A percentile compares a stretch with the other conserved stretches of the same genome.
These are phyloP conservation scores for Urochloa ruziziensis DNA, from an alignment of 176 grass and related monocot genomes.

Conservation along the genomic window DNA sequence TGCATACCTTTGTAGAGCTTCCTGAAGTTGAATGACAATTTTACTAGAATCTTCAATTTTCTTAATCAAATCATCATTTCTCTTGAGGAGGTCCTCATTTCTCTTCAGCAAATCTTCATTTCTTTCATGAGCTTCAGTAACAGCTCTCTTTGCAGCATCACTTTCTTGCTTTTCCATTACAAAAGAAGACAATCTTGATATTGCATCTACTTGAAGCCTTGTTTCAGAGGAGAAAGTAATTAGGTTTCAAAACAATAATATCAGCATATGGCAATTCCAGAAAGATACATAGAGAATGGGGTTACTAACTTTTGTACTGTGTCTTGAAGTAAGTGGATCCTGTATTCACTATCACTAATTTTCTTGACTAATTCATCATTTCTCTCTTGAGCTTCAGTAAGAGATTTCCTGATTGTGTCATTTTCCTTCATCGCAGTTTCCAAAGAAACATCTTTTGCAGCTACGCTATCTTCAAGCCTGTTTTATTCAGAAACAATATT, in stretches of 20 bases:
- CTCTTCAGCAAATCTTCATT: conserved; percentile 61
- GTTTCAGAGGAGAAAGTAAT: conserved; percentile 32
- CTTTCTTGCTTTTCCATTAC: conserved; percentile 65
- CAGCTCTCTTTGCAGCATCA: conserved; percentile 53
- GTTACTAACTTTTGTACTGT: conserved; percentile 50
- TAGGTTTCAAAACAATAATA: conserved; percentile 17
- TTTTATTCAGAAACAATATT: conserved; percentile 37
- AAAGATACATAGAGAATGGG: conserved; percentile 17
- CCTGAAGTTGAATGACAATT: conserved; percentile 52
- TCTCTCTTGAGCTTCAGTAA: conserved; percentile 51
- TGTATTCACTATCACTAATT: conserved; percentile 59
- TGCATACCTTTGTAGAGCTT: conserved; percentile 62
- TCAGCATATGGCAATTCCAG: conserved; percentile 1
- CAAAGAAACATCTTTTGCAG: conserved; percentile 47
- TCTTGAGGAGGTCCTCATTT: conserved; percentile 55
- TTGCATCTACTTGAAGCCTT: conserved; percentile 67
- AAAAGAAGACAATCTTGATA: conserved; percentile 63
- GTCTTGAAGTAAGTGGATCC: conserved; percentile 59
- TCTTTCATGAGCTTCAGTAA: conserved; percentile 64
- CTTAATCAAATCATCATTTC: conserved; percentile 60
- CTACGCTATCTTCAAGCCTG: conserved; percentile 58
- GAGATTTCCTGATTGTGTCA: conserved; percentile 38
- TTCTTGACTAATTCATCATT: conserved; percentile 57
- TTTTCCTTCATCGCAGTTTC: conserved; percentile 45
- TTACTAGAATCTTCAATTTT: conserved; percentile 61